Base-by-base conservation (phyloP, 768 basidiomycete species). In the Coprinopsis sp. region DNA sequence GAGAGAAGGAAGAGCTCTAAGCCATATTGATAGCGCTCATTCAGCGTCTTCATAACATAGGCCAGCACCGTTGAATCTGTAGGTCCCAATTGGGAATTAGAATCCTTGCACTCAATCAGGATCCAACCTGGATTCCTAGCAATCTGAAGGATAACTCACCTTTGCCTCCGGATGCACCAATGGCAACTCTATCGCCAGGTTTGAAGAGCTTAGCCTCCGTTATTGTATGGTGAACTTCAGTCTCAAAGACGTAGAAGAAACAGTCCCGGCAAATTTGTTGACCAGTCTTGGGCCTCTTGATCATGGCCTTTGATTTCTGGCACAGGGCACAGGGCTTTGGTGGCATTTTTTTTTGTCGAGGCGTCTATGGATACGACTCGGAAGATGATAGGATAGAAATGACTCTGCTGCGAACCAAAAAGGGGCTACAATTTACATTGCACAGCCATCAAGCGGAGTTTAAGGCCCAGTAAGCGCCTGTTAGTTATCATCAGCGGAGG, bases 131-230 rank as follows among this genome's bases (percentile, higher is more conserved):
- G 47, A 41, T 31, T 12, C 19, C 19, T 12, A 5, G 22, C 16
- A 46, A 13, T 33, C 19, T 3, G 16, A 8, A 37, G 16, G 29
- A 22, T 25, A 21, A 34, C 48, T 43, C 36, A 91, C 95, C 95
- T 78, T 99, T 99, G 36, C 96, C 96, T 37, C 96, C 96, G 43
- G 92, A 96, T 44, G 96, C 96, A 25, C 96, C 96, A 49, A 99
- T 98, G 21, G 96, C 96, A 30, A 99, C 92, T 52, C 81, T 75
- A 67, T 99, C 92, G 27, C 94, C 91, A 10, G 81, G 73, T 59
- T 81, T 82, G 74, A 99, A 99, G 3, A 99, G 72, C 46, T 72
- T 71, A 10, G 90, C 79, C 57, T 89, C 77, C 5, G 73, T 82
- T 60, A 98, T 97, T 1, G 96, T 97, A 62, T 94, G 87, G 70